Conservation (phyloP, 2,329 filamentous ascomycete genomes). For the Tympanopsis confertula region DNA sequence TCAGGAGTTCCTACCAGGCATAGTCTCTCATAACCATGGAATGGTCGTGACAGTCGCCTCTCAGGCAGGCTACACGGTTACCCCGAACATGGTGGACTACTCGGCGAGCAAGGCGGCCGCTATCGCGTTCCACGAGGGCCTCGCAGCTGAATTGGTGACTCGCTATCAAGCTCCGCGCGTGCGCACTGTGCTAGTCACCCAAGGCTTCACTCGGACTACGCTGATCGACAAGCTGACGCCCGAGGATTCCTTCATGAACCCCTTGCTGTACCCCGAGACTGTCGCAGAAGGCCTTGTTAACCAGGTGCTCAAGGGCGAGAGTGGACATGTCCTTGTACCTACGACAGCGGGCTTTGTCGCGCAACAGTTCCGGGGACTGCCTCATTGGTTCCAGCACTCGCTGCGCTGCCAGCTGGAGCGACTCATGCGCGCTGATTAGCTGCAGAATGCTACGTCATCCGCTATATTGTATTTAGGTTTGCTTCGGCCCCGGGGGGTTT, state of each 20-base stretch:
- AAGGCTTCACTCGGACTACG: conserved; percentile 48
- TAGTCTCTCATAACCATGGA: conserved; percentile 54
- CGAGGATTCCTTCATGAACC: conserved; percentile 35
- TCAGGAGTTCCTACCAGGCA: conserved; percentile 55
- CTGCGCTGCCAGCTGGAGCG: conserved; percentile 20
- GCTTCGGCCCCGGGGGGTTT: too few relatives aligned
- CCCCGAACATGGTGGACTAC: conserved; percentile 59
- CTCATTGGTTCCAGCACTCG: conserved; percentile 50
- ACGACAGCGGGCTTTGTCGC: conserved; percentile 22
- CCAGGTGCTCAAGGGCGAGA: conserved; percentile 44
- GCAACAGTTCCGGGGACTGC: conserved; percentile 35
- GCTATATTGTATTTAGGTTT: too few relatives aligned
- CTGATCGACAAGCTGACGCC: conserved; percentile 45
- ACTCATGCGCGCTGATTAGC: background rate
- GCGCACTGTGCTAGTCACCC: conserved; percentile 55
- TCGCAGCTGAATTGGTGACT: conserved; percentile 43
- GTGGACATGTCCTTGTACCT: conserved; percentile 44
- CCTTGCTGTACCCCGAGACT: conserved; percentile 43
- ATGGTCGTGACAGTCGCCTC: conserved; percentile 63
- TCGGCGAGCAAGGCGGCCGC: conserved; percentile 54
- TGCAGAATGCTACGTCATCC: too few relatives aligned
- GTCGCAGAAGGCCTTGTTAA: conserved; percentile 52
- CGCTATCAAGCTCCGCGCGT: conserved; percentile 52
- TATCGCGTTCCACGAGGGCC: conserved; percentile 56
- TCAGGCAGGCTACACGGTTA: conserved; percentile 46